Evolutionary conservation across 2,329 filamentous ascomycete species (phyloP), one percentile per base, ranked within the genome.

Genomic region (Sarocladium strictum): DNA sequence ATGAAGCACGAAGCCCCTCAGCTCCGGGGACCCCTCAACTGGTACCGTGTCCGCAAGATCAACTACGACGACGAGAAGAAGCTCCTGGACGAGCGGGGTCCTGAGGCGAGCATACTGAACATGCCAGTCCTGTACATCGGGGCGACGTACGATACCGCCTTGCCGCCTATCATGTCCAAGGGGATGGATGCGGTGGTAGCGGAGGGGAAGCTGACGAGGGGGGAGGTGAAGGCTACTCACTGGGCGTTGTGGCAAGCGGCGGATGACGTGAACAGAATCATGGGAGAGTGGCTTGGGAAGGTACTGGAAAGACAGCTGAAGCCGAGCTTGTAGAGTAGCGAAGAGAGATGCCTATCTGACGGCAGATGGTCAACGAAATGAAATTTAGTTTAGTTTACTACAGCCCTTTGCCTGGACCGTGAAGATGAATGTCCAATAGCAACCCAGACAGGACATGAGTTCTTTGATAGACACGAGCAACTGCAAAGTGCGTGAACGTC

Each of bases 201-300:
- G 2, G 77, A 83, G 47, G 43, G 43, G 12, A 47, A 47, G 26
- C 69, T 95, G 63, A 87, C 81, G 7, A 76, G 78, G 57, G 77
- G 72, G 9, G 81, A 88, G 66, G 85, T 96, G 7, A 54, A 85
- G 33, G 79, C 86, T 0, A 75, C 78, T 17, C 94, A 97, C 70
- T 97, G 93, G 93, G 89, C 86, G 45, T 71, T 96, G 65, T 85
- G 83, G 75, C 83, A 96, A 74, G 81, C 80, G 59, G 78, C 86
- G 0, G 80, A 77, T 21, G 81, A 86, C 62, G 81, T 90, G 2
- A 97, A 97, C 68, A 67, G 65, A 51, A 73, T 84, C 57, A 76
- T 96, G 61, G 76, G 73, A 55, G 75, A 79, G 55, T 96, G 91
- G 81, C 60, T 95, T 57, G 76, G 80, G 32, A 61, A 66, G 23